A percentile compares a stretch with the other conserved stretches of the same genome.
phyloP scores from a whole-genome alignment of 2,329 filamentous ascomycete genomes.

The Orbilia ellipsospora region DNA sequence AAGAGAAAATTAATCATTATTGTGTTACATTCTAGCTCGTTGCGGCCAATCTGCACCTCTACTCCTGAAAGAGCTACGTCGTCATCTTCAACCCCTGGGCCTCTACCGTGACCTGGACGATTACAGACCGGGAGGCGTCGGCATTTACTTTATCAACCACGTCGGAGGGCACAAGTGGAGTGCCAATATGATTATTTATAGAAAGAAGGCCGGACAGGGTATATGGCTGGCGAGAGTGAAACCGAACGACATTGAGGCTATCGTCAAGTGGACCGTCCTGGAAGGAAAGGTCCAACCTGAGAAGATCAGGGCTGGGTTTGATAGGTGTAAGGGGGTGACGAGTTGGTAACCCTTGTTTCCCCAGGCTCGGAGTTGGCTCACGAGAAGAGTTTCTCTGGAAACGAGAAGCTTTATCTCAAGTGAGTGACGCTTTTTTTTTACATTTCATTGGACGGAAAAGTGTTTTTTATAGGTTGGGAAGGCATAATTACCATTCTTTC shows the following conservation, averaged over 20 bases:
- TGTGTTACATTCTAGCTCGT: conserved; percentile 68
- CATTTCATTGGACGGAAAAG: not conserved
- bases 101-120: conserved; percentile 89
- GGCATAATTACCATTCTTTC: no score
- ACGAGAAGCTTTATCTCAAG: no score
- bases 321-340: conserved; percentile 79
- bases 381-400: no score
- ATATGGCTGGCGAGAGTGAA: conserved; percentile 59
- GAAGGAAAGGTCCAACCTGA: conserved; percentile 95
- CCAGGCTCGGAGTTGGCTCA: not conserved
- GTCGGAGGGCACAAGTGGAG: conserved; percentile 97
- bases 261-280: conserved; percentile 86
- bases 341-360: conserved; percentile 75
- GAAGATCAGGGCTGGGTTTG: conserved; percentile 90
- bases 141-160: conserved; percentile 95
- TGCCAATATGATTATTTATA: conserved; percentile 93
- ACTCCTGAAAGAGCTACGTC: conserved; percentile 86
- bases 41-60: conserved; percentile 94
- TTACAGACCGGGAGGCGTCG: conserved; percentile 87
- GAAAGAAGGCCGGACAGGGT: conserved; percentile 64
- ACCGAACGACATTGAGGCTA: conserved; percentile 68
- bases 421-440: not conserved
- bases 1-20: not conserved
- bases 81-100: conserved; percentile 84
- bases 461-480: no score